Percentiles rank a stretch among this genome's conserved stretches.
Conservation (phyloP, 305 asterid genomes). For the Rubia tinctorum region DNA sequence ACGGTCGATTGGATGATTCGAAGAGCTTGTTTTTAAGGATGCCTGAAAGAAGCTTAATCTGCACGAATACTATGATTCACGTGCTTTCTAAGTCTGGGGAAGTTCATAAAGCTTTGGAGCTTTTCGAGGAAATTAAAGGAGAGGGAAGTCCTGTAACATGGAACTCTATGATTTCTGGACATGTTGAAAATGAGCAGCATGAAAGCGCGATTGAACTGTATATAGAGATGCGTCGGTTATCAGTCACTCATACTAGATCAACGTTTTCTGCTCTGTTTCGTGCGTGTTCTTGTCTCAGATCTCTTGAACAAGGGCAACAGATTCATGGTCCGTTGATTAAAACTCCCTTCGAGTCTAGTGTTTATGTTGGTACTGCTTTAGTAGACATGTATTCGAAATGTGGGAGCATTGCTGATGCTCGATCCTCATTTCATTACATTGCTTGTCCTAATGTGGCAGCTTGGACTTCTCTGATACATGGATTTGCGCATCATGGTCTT, state of each 20-base stretch:
- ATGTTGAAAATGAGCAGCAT: slow-evolving; percentile 40
- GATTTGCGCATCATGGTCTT: slow-evolving; percentile 57
- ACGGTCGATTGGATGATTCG: slow-evolving; percentile 51
- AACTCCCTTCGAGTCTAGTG: slow-evolving; percentile 54
- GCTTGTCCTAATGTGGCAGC: slow-evolving; percentile 63
- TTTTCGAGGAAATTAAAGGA: slow-evolving; percentile 53
- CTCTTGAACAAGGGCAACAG: slow-evolving; percentile 57
- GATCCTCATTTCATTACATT: slow-evolving; percentile 44
- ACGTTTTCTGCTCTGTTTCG: slow-evolving; percentile 62
- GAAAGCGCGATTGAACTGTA: slow-evolving; percentile 58
- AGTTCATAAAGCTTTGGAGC: slow-evolving; percentile 50
- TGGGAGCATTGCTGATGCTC: slow-evolving; percentile 70
- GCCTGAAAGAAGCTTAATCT: slow-evolving; percentile 43
- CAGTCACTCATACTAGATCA: slow-evolving; percentile 51
- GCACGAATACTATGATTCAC: slow-evolving; percentile 68
- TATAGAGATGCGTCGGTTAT: slow-evolving; percentile 46
- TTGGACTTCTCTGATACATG: slow-evolving; percentile 77
- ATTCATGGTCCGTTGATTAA: slow-evolving; percentile 60
- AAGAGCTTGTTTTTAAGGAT: slow-evolving; percentile 43
- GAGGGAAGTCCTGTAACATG: slow-evolving; percentile 64
- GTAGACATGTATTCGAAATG: slow-evolving; percentile 85
- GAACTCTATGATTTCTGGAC: slow-evolving; percentile 87
- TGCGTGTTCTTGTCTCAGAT: slow-evolving; percentile 65
- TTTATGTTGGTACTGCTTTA: slow-evolving; percentile 70
- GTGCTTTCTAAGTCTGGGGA: slow-evolving; percentile 52